A percentile compares a stretch with the other conserved stretches of the same genome.
These are phyloP conservation scores for Suillus alpinus DNA, from an alignment of 768 basidiomycete genomes.

Conservation along the genomic window DNA sequence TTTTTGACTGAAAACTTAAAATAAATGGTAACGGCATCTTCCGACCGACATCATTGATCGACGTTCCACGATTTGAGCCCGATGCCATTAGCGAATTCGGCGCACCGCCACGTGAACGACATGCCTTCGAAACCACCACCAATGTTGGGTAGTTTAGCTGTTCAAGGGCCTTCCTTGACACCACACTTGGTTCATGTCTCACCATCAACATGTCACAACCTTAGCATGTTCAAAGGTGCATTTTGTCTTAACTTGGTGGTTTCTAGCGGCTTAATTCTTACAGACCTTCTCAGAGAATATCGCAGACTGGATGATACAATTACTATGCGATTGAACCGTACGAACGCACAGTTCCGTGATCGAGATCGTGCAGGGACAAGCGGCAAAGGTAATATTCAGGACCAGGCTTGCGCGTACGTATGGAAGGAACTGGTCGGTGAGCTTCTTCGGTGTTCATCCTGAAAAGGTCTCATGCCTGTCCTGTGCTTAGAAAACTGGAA, in stretches of 20 bases:
- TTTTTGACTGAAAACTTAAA: slow-evolving; percentile 14
- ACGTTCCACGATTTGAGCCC: slow-evolving; percentile 10
- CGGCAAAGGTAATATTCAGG: slow-evolving; percentile 55
- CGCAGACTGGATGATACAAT: slow-evolving; percentile 78
- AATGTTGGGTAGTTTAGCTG: slow-evolving; percentile 61
- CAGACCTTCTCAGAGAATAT: slow-evolving; percentile 82
- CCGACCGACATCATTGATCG: slow-evolving; percentile 4
- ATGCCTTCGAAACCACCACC: slow-evolving; percentile 46
- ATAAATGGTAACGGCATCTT: background rate
- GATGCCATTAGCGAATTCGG: slow-evolving; percentile 24
- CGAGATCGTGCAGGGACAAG: slow-evolving; percentile 51
- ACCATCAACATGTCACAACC: slow-evolving; percentile 69
- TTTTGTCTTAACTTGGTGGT: slow-evolving; percentile 2
- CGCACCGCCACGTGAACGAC: slow-evolving; percentile 23
- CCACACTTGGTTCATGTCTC: slow-evolving; percentile 71
- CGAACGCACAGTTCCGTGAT: slow-evolving; percentile 73
- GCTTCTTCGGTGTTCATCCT: slow-evolving; percentile 25
- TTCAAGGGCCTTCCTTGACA: slow-evolving; percentile 59
- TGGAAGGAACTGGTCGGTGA: slow-evolving; percentile 80
- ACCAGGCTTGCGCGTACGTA: slow-evolving; percentile 70
- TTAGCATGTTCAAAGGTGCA: slow-evolving; percentile 71
- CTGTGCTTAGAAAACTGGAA: slow-evolving; percentile 59
- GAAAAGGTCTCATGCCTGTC: slow-evolving; percentile 14
- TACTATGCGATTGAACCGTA: slow-evolving; percentile 77
- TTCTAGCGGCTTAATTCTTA: slow-evolving; percentile 15